These are phyloP conservation scores for Smittium mucronatum DNA, from an alignment of 371 early-diverging fungal genomes.

Conservation along the genomic window DNA sequence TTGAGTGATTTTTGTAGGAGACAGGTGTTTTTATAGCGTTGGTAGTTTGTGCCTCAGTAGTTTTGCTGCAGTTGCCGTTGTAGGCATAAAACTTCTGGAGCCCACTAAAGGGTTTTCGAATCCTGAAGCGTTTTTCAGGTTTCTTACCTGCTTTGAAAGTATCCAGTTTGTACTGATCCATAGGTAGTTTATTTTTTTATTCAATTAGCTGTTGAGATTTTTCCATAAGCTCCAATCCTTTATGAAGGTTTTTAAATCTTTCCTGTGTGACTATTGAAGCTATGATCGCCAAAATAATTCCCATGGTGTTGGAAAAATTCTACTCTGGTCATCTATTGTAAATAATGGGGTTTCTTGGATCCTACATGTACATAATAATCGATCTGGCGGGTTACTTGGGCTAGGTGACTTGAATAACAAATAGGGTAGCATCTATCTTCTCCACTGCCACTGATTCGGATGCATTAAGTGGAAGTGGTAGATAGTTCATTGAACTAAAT, in stretches of 20 bases:
- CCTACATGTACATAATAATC: neutral
- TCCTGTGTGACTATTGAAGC: neutral
- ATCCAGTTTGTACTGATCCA: neutral
- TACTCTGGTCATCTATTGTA: neutral
- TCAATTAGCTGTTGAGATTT: neutral
- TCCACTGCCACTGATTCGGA: neutral
- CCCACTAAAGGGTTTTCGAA: neutral
- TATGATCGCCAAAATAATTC: neutral
- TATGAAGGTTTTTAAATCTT: constrained; percentile 1
- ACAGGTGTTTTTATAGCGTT: neutral
- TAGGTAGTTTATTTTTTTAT: neutral
- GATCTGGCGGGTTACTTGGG: neutral
- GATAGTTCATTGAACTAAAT: neutral
- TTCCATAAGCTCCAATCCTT: neutral
- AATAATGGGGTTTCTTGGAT: neutral
- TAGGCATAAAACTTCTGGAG: neutral
- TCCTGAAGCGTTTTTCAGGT: neutral
- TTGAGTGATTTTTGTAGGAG: neutral
- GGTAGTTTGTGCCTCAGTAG: neutral
- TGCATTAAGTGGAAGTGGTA: neutral
- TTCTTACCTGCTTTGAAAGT: neutral
- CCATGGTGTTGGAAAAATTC: constrained; percentile 3
- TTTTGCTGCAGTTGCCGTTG: neutral
- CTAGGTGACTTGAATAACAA: neutral
- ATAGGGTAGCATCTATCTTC: neutral